Evolutionary conservation across 179 eudicot genomes (phyloP), one percentile per base, ranked within the genome.

Genomic region (Beta lomatogona): DNA sequence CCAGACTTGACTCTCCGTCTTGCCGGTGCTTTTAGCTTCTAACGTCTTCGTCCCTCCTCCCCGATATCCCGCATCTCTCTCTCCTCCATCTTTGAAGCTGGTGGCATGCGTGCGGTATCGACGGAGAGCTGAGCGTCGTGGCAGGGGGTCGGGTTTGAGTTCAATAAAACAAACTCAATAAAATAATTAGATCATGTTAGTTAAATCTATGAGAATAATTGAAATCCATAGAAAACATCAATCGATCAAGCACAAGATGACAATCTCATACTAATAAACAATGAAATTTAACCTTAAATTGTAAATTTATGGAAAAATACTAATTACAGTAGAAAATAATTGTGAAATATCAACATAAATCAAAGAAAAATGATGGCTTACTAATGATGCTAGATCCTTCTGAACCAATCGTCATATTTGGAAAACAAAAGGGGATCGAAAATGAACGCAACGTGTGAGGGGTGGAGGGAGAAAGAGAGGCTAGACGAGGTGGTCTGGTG

Each of bases 301-400:
- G 13, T 15, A 68, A 77, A 52, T 41, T 8, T 31, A 58, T 8
- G 66, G 41, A 36, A 3, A 0, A 28, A 25, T 41, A 41, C 41
- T 2, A 36, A 36, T 36, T 36, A 36, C 41, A 36, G 41, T 36
- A 36, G 41, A 36, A 36, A 2, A 36, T 36, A 36, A 28, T 3
- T 3, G 41, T 36, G 2, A 36, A 36, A 36, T 36, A 36, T 36
- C 41, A 36, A 2, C 41, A 36, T 36, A 36, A 36, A 36, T 36
- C 3, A 3, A 22, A 52, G 25, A 1, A 8, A 73, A 46, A 5
- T 36, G 31, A 21, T 52, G 28, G 46, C 63, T 76, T 78, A 88
- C 88, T 88, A 4, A 88, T 88, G 41, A 88, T 82, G 69, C 90
- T 84, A 73, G 88, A 88, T 83, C 90, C 90, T 73, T 81, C 90